Conservation (phyloP, 495 filamentous ascomycete genomes). For the Penicillium paradoxum region DNA sequence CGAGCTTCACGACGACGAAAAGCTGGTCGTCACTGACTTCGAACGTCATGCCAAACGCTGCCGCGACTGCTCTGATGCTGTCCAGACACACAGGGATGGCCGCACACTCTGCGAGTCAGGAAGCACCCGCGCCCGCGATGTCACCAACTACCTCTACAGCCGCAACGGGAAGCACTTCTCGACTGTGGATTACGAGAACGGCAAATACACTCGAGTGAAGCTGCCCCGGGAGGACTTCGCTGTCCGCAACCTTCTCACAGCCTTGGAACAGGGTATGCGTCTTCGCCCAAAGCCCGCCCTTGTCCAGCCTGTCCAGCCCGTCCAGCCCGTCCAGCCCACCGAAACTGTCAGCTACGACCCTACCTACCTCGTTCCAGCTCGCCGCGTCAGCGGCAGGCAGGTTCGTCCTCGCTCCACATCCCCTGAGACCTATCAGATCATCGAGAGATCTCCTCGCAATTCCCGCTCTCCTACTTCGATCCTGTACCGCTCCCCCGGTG, state of each 20-base stretch:
- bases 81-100: slow-evolving; percentile 31
- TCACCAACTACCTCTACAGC: slow-evolving; percentile 48
- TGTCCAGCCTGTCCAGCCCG: slow-evolving; percentile 16
- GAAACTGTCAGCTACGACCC: slow-evolving; percentile 39
- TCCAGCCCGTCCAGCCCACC: slow-evolving; percentile 6
- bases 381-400: slow-evolving; percentile 20
- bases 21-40: slow-evolving; percentile 17
- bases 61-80: slow-evolving; percentile 35
- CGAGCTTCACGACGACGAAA: slow-evolving; percentile 41
- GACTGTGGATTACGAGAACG: slow-evolving; percentile 40
- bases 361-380: slow-evolving; percentile 35
- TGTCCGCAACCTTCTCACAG: slow-evolving; percentile 42
- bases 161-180: slow-evolving; percentile 46
- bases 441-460: slow-evolving; percentile 33
- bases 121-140: slow-evolving; percentile 39
- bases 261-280: slow-evolving; percentile 44
- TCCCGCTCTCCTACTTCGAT: slow-evolving; percentile 18
- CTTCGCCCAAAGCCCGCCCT: slow-evolving; percentile 19
- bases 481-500: slow-evolving; percentile 31
- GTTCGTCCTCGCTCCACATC: slow-evolving; percentile 16
- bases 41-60: slow-evolving; percentile 31
- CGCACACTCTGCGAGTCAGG: slow-evolving; percentile 46
- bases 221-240: slow-evolving; percentile 38
- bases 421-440: slow-evolving; percentile 26
- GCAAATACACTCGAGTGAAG: slow-evolving; percentile 43